Evolutionary conservation across 148 eudicot species (phyloP).

Genomic region (Selenicereus undatus): DNA sequence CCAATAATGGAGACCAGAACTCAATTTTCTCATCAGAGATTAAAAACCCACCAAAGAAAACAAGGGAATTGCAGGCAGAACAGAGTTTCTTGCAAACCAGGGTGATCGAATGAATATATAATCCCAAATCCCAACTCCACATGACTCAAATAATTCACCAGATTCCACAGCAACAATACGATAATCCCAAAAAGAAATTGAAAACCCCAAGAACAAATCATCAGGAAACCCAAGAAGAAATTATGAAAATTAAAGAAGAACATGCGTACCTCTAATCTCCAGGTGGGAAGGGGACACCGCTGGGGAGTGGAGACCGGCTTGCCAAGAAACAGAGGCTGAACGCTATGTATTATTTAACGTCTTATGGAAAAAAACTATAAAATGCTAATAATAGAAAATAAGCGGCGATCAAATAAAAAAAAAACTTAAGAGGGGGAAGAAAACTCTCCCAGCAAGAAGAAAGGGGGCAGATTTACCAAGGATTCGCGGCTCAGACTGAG

Average conservation of each 20-base stretch:
- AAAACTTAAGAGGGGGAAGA: neutral
- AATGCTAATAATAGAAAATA: too few species aligned
- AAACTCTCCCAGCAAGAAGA: neutral
- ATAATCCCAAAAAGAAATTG: neutral
- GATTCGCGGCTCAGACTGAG: neutral
- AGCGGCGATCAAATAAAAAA: too few species aligned
- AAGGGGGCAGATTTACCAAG: neutral
- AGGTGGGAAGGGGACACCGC: neutral
- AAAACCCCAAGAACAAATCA: neutral
- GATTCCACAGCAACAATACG: too few species aligned
- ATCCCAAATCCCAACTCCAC: too few species aligned
- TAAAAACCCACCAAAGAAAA: too few species aligned
- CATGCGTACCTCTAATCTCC: conserved; percentile 13
- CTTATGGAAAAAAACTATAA: neutral
- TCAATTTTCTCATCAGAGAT: neutral
- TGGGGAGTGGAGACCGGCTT: neutral
- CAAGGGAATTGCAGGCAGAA: neutral
- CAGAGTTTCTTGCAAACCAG: neutral
- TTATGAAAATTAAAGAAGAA: neutral
- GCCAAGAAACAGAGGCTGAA: neutral
- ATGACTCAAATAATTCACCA: too few species aligned
- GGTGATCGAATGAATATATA: neutral
- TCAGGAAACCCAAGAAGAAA: neutral
- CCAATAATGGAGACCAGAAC: neutral
- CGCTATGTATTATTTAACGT: neutral